phyloP scores from a whole-genome alignment of 768 basidiomycete genomes.

The Nidula microcarpa region DNA sequence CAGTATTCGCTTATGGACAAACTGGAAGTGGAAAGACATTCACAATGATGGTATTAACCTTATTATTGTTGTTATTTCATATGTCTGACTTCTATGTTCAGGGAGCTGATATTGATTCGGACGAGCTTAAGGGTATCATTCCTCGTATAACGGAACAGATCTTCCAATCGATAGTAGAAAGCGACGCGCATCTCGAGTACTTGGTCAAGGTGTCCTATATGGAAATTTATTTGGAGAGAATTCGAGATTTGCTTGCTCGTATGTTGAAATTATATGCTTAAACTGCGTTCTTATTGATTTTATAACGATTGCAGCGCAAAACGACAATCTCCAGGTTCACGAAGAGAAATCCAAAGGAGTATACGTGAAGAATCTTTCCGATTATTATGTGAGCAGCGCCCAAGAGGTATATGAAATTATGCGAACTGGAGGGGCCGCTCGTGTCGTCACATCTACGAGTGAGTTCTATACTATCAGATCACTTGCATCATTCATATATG shows the following conservation, averaged over 20 bases:
- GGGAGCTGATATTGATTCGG: slow-evolving; percentile 96
- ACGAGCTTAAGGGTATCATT: slow-evolving; percentile 93
- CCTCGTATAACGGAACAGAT: slow-evolving; percentile 99
- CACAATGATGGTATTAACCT: slow-evolving; percentile 86
- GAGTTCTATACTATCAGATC: slow-evolving; percentile 22
- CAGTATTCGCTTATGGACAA: slow-evolving; percentile 86
- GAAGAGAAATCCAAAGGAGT: slow-evolving; percentile 98
- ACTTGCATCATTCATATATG: not conserved
- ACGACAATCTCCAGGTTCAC: slow-evolving; percentile 97
- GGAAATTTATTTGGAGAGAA: slow-evolving; percentile 98
- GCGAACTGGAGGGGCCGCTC: slow-evolving; percentile 89
- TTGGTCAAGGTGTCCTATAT: slow-evolving; percentile 99
- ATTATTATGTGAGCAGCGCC: slow-evolving; percentile 96
- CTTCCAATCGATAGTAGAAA: slow-evolving; percentile 95
- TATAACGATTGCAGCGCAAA: slow-evolving; percentile 60
- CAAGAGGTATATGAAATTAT: slow-evolving; percentile 98
- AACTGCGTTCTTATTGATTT: not conserved
- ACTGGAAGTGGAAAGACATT: slow-evolving; percentile 91
- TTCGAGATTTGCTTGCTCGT: slow-evolving; percentile 95
- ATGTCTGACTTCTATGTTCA: slow-evolving; percentile 25
- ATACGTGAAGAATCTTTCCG: slow-evolving; percentile 95
- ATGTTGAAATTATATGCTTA: slow-evolving; percentile 30
- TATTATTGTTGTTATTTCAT: slow-evolving; percentile 1
- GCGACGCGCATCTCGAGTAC: slow-evolving; percentile 94
- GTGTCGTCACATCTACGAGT: slow-evolving; percentile 95